Evolutionary conservation across 2,329 filamentous ascomycete genomes (phyloP).

Genomic region (Fusarium anguioides): DNA sequence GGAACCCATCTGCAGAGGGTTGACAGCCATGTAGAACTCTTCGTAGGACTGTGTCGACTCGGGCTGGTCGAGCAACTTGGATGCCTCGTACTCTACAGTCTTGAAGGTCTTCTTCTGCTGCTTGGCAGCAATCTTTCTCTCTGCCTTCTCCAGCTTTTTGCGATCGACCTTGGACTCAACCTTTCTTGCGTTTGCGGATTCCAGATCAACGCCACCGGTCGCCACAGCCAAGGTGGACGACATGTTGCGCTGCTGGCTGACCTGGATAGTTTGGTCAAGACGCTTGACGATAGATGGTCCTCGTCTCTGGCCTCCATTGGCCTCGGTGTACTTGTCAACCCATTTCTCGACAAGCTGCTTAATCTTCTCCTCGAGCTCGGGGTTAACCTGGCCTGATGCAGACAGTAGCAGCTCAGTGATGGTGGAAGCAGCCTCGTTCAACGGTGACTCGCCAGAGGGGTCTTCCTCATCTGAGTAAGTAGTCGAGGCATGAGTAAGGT

Average conservation of each 20-base stretch:
- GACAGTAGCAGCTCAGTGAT: constrained; percentile 92
- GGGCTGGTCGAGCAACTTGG: constrained; percentile 83
- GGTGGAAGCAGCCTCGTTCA: constrained; percentile 84
- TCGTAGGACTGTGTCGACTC: constrained; percentile 92
- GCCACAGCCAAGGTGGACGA: constrained; percentile 93
- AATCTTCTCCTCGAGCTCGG: constrained; percentile 80
- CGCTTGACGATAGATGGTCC: constrained; percentile 82
- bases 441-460: constrained; percentile 74
- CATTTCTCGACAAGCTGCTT: constrained; percentile 89
- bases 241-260: constrained; percentile 93
- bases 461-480: constrained; percentile 82
- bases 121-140: constrained; percentile 96
- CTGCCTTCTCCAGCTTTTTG: constrained; percentile 99
- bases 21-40: constrained; percentile 99
- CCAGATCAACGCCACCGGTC: constrained; percentile 86
- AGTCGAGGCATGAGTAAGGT: constrained; percentile 91
- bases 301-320: constrained; percentile 76
- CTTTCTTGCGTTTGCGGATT: constrained; percentile 91
- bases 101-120: constrained; percentile 99
- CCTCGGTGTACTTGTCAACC: constrained; percentile 81
- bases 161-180: constrained; percentile 97
- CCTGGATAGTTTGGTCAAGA: constrained; percentile 94
- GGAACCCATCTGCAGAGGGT: constrained; percentile 87
- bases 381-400: constrained; percentile 84
- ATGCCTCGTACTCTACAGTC: constrained; percentile 97